Percentiles rank a stretch among this genome's conserved stretches.
Conservation (phyloP, 768 basidiomycete species). For the Lactarius indigo region DNA sequence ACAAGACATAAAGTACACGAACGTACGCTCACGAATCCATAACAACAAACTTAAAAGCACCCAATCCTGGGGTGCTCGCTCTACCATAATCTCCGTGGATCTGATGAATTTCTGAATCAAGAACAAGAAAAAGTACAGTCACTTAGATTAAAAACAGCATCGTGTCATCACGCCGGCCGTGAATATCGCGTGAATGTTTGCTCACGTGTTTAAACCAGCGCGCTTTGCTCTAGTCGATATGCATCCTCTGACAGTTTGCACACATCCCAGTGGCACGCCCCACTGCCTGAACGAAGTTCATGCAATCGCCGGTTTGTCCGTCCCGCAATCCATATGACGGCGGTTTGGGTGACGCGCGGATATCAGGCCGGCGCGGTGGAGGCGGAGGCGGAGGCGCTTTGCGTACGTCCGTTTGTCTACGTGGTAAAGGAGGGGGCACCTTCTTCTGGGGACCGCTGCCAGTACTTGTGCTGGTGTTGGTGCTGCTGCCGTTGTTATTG, state of each 20-base stretch:
- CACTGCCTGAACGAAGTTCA: constrained; percentile 59
- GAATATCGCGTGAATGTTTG: neutral
- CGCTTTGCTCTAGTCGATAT: constrained; percentile 27
- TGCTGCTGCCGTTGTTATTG: neutral
- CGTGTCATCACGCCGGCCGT: neutral
- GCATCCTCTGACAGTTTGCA: constrained; percentile 59
- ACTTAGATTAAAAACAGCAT: neutral
- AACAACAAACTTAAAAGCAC: neutral
- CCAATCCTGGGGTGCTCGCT: neutral
- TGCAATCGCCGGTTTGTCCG: constrained; percentile 46
- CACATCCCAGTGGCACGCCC: constrained; percentile 64
- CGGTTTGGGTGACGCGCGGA: constrained; percentile 13
- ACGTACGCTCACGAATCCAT: neutral
- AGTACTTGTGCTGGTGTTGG: constrained; percentile 14
- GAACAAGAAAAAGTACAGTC: neutral
- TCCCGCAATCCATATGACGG: constrained; percentile 29
- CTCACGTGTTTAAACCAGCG: neutral
- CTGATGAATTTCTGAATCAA: neutral
- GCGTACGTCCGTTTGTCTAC: constrained; percentile 29
- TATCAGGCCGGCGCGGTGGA: constrained; percentile 30
- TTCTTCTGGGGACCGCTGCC: constrained; percentile 10
- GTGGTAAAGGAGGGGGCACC: constrained; percentile 25
- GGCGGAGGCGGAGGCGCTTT: constrained; percentile 33
- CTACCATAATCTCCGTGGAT: neutral
- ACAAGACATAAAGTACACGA: neutral